Base-by-base conservation (phyloP, 148 eudicot species). In the Heliamphora exappendiculata region DNA sequence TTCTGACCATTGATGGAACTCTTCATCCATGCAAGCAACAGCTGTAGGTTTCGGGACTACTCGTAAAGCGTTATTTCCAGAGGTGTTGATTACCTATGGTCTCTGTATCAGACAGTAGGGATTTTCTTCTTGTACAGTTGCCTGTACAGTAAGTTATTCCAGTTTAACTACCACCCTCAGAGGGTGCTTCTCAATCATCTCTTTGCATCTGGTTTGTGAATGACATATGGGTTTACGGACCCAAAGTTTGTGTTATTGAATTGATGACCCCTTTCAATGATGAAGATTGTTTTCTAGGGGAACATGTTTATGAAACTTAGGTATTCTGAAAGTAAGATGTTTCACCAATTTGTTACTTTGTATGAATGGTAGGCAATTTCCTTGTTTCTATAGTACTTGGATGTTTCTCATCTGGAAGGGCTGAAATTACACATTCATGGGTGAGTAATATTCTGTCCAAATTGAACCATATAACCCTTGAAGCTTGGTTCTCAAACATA, bases 91-190 rank as follows among this genome's bases (percentile, higher is more conserved):
- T 73, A 53, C 45, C 72, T 66, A 51, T 53, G 65, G 70, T 53
- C 16, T 72, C 54, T 78, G 64, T 49, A 22, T 26, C 62, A 31
- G 73, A 73, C 33, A 79, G 4, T 70, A 65, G 73, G 66, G 76
- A 65, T 47, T 60, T 58, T 45, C 72, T 73, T 74, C 69, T 74
- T 79, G 82, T 74, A 79, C 59, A 79, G 78, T 79, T 67, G 74
- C 74, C 82, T 79, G 82, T 79, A 74, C 51, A 79, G 78, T 54
- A 74, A 62, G 73, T 79, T 50, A 58, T 73, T 65, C 55, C 74
- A 60, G 65, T 49, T 24, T 73, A 37, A 72, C 76, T 37, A 19
- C 77, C 67, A 37, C 22, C 66, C 19, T 3, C 8, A 12, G 29
- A 42, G 55, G 57, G 81, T 74, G 70, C 4, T 41, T 79, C 50